A percentile compares a stretch with the other conserved stretches of the same genome.
These are phyloP conservation scores for Sanghuangporus sanghuang DNA, from an alignment of 1,284 basidiomycete species.

Conservation along the genomic window DNA sequence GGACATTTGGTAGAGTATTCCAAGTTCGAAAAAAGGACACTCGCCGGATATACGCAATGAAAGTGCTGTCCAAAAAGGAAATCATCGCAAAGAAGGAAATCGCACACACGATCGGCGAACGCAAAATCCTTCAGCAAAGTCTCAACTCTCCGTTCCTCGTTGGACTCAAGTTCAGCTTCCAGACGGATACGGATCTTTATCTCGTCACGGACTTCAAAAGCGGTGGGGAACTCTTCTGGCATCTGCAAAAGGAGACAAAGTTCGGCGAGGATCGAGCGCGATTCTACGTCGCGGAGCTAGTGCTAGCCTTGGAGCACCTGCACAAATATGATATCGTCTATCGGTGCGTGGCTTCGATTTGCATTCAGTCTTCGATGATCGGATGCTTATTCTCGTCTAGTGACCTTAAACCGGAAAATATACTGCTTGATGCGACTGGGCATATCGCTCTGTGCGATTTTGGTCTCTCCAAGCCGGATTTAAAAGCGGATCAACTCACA, in stretches of 20 bases:
- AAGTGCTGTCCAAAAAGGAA: conserved; percentile 97
- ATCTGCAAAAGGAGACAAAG: conserved; percentile 90
- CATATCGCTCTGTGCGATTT: conserved; percentile 97
- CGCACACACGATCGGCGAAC: conserved; percentile 98
- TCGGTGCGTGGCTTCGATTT: conserved; percentile 48
- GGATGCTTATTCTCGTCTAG: conserved; percentile 31
- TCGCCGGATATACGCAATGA: conserved; percentile 99
- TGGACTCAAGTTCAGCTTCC: conserved; percentile 98
- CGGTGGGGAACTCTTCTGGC: conserved; percentile 98
- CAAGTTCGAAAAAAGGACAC: conserved; percentile 98
- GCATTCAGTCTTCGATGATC: not conserved
- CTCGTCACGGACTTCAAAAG: conserved; percentile 99
- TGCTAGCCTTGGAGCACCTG: conserved; percentile 90
- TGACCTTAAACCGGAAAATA: conserved; percentile 97
- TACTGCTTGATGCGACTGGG: conserved; percentile 93
- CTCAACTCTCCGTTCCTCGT: conserved; percentile 96
- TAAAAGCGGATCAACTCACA: conserved; percentile 90
- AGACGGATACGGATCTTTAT: conserved; percentile 93
- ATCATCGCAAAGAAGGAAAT: conserved; percentile 99
- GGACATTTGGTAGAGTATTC: conserved; percentile 99
- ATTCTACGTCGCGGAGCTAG: conserved; percentile 94
- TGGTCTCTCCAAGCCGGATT: conserved; percentile 94
- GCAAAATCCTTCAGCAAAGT: conserved; percentile 95
- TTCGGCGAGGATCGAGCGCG: conserved; percentile 90
- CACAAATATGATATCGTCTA: conserved; percentile 98